Evolutionary conservation across 1,139 yeast genomes (phyloP), one percentile per base, ranked within the genome.

Genomic region (Spathaspora sp.): DNA sequence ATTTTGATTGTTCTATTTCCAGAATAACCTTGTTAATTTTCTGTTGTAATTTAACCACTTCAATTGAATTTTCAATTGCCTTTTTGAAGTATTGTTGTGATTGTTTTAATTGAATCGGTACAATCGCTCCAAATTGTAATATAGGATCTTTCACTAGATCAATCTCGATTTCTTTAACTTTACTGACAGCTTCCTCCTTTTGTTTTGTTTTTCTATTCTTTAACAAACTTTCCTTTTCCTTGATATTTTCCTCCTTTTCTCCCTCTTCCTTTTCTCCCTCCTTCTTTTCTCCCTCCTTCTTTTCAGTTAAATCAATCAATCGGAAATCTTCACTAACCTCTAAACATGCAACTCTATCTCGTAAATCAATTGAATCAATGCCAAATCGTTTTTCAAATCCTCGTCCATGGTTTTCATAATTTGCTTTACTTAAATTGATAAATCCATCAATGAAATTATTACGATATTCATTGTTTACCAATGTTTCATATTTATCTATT

Each of bases 51-150:
- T 69, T 68, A 3, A 62, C 47, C 10, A 72, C 47, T 26, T 58
- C 52, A 5, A 77, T 56, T 10, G 68, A 53, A 16, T 52, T 51
- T 2, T 50, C 51, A 16, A 80, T 46, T 1, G 72, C 72, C 2
- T 47, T 39, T 5, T 46, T 51, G 52, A 80, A 80, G 37, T 57
- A 51, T 0, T 37, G 41, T 55, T 80, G 84, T 0, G 81, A 63
- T 39, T 59, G 54, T 34, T 68, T 60, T 20, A 80, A 59, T 42
- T 68, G 74, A 38, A 56, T 56, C 5, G 84, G 82, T 3, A 73
- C 78, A 20, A 80, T 53, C 0, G 71, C 71, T 9, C 40, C 40
- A 61, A 80, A 80, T 65, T 78, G 82, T 37, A 59, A 48, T 9
- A 78, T 60, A 0, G 84, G 82, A 54, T 79, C 74, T 43, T 53